Percentiles rank a stretch among this genome's conserved stretches.
phyloP scores from a whole-genome alignment of 371 early-diverging fungal genomes.

The Lichtheimia ramosa region DNA sequence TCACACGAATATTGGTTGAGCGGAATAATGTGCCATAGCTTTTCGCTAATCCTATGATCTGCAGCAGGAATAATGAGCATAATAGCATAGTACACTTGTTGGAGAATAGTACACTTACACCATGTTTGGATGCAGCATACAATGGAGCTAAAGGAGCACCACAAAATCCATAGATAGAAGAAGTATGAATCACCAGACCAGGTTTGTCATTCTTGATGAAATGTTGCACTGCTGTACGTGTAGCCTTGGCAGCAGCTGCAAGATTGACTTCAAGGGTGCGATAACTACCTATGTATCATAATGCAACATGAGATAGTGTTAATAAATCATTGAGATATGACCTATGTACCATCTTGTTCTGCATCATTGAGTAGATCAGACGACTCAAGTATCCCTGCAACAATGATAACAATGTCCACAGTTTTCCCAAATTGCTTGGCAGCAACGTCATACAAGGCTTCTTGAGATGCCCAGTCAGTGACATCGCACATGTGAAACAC shows the following conservation, averaged over 20 bases:
- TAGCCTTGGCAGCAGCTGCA: constrained; percentile 63
- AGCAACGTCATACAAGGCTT: constrained; percentile 39
- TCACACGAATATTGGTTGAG: constrained; percentile 61
- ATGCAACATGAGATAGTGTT: too few relatives aligned
- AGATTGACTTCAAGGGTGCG: constrained; percentile 67
- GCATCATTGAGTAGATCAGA: constrained; percentile 33
- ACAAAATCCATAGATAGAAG: constrained; percentile 76
- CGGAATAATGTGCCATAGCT: constrained; percentile 51
- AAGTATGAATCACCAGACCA: constrained; percentile 78
- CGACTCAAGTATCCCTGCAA: constrained; percentile 63
- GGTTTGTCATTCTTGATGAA: constrained; percentile 48
- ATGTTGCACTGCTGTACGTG: constrained; percentile 68
- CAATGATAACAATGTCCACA: constrained; percentile 64
- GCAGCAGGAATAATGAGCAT: not conserved
- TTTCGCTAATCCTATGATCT: constrained; percentile 63
- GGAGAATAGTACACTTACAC: constrained; percentile 36
- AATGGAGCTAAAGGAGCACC: constrained; percentile 68
- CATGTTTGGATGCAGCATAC: constrained; percentile 82
- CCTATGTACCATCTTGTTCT: constrained; percentile 28
- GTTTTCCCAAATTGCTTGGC: constrained; percentile 39
- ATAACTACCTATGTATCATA: constrained; percentile 28
- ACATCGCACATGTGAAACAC: constrained; percentile 55
- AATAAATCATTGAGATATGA: too few relatives aligned
- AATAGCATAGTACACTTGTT: constrained; percentile 1
- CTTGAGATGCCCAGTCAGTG: constrained; percentile 50